Evolutionary conservation across 116 monocot genomes (phyloP), one percentile per base, ranked within the genome.

Genomic region (Dioscorea cayenensis): DNA sequence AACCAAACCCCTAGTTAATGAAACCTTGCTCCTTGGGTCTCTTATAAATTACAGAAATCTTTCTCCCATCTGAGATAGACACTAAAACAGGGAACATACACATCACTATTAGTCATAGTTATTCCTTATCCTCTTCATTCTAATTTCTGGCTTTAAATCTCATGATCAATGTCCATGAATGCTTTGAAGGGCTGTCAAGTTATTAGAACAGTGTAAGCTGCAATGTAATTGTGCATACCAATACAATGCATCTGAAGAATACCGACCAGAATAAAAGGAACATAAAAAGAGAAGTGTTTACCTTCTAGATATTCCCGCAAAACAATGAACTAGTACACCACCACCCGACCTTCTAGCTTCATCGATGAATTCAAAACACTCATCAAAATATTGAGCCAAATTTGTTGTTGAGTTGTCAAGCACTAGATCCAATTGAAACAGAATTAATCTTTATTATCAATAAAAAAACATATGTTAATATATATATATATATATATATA

Each of bases 291-390:
- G 65, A 25, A 52, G 22, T 25, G 28, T 51, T 37, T 83, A 95
- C 96, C 96, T 96, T 83, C 96, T 87, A 10, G 96, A 96, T 73
- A 80, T 82, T 68, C 96, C 96, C 18, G 96, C 96, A 86, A 92
- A 92, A 67, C 96, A 96, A 78, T 96, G 96, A 66, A 96, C 96
- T 49, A 96, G 68, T 12, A 84, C 86, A 49, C 71, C 73, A 63
- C 92, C 90, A 60, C 92, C 92, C 35, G 58, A 14, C 22, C 66
- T 64, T 76, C 62, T 87, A 68, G 87, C 90, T 76, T 88, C 79
- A 61, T 96, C 87, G 27, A 96, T 90, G 70, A 96, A 96, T 66
- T 81, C 76, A 66, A 90, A 85, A 72, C 96, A 96, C 49, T 90
- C 96, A 60, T 88, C 76, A 74, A 92, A 96, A 70, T 96, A 67